Conservation (phyloP, 2,329 filamentous ascomycete genomes). For the Phoma sp. region DNA sequence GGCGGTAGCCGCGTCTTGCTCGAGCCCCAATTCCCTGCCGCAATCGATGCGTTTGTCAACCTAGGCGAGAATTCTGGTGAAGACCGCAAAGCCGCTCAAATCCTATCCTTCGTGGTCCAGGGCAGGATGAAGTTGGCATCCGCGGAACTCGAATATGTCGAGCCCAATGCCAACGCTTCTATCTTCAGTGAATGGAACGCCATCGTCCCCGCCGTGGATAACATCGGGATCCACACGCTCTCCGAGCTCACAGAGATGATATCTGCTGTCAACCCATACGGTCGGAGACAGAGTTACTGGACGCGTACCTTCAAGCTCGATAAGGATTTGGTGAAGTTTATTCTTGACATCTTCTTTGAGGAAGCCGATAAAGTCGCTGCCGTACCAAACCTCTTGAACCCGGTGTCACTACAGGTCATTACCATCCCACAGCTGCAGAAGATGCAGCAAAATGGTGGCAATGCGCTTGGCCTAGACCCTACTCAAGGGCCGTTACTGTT, state of each 20-base stretch:
- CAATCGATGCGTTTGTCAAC: slow-evolving; percentile 31
- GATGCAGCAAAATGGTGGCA: slow-evolving; percentile 24
- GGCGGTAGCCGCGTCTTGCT: slow-evolving; percentile 31
- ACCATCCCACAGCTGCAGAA: slow-evolving; percentile 32
- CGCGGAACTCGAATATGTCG: slow-evolving; percentile 34
- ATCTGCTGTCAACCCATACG: not conserved
- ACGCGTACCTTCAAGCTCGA: slow-evolving; percentile 20
- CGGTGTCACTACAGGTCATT: slow-evolving; percentile 14
- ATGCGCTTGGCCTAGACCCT: slow-evolving; percentile 28
- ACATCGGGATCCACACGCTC: slow-evolving; percentile 32
- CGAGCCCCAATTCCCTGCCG: slow-evolving; percentile 16
- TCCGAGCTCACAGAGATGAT: slow-evolving; percentile 29
- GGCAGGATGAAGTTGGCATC: slow-evolving; percentile 28
- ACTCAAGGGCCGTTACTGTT: slow-evolving; percentile 27
- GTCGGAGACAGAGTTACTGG: slow-evolving; percentile 20
- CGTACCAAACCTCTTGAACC: not conserved
- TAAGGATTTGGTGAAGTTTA: slow-evolving; percentile 17
- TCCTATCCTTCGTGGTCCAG: slow-evolving; percentile 30
- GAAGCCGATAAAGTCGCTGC: slow-evolving; percentile 1
- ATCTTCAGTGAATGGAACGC: slow-evolving; percentile 38
- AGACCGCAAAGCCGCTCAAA: slow-evolving; percentile 28
- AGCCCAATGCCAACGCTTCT: slow-evolving; percentile 30
- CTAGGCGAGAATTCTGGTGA: slow-evolving; percentile 23
- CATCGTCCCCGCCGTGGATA: slow-evolving; percentile 35
- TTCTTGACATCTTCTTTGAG: slow-evolving; percentile 23